These are phyloP conservation scores for Talaromyces sp. DNA, from an alignment of 2,329 filamentous ascomycete species.

Conservation along the genomic window DNA sequence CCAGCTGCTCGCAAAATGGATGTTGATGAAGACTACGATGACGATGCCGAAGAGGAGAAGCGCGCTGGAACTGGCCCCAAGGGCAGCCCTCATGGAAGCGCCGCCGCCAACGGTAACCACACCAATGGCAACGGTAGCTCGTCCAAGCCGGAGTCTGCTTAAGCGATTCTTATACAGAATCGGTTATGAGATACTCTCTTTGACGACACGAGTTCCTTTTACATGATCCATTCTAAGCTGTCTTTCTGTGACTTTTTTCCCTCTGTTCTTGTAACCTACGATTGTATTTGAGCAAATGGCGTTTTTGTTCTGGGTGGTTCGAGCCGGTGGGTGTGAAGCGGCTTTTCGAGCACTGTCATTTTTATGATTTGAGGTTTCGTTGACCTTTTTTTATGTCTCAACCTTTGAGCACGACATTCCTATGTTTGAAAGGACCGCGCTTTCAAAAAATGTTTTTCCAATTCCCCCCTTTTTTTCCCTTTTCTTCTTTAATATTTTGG, in stretches of 20 bases:
- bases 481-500: neutral
- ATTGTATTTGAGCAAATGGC: neutral
- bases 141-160: conserved; percentile 7
- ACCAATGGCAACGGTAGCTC: conserved; percentile 7
- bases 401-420: neutral
- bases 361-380: neutral
- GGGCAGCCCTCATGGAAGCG: conserved; percentile 29
- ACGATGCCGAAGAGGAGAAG: conserved; percentile 81
- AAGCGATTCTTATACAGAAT: neutral
- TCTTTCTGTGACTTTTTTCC: neutral
- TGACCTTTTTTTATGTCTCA: neutral
- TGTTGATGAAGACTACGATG: conserved; percentile 95
- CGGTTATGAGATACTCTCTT: neutral
- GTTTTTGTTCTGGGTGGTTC: neutral
- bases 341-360: neutral
- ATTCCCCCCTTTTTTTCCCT: neutral
- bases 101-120: conserved; percentile 17
- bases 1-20: conserved; percentile 93
- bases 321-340: neutral
- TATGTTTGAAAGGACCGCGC: neutral
- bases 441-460: neutral
- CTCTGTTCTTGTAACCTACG: neutral
- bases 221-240: neutral
- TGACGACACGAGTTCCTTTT: neutral
- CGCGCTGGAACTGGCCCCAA: conserved; percentile 29